Evolutionary conservation across 495 filamentous ascomycete genomes (phyloP).

Genomic region (Talaromyces stipitatus): DNA sequence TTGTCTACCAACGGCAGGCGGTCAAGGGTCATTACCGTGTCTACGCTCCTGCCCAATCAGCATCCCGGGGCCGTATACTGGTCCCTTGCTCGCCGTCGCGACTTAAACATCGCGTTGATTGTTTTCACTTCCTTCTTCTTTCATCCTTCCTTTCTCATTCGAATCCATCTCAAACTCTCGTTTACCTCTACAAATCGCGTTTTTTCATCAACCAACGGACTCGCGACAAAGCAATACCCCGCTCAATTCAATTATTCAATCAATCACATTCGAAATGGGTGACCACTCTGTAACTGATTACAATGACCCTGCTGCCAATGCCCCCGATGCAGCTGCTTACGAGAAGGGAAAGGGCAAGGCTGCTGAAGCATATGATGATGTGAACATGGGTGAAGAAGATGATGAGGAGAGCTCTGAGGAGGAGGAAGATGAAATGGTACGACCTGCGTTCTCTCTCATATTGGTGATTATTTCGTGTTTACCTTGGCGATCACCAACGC

Average conservation of each 20-base stretch:
- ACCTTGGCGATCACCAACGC: constrained; percentile 8
- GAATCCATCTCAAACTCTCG: background rate
- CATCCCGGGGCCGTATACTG: constrained; percentile 11
- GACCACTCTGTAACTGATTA: constrained; percentile 18
- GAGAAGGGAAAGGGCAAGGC: constrained; percentile 58
- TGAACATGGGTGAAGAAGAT: constrained; percentile 62
- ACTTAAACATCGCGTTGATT: constrained; percentile 12
- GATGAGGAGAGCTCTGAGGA: constrained; percentile 55
- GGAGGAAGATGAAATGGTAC: constrained; percentile 56
- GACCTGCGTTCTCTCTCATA: background rate
- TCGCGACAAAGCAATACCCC: background rate
- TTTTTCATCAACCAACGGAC: background rate
- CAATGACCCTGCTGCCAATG: constrained; percentile 26
- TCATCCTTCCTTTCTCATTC: constrained; percentile 5
- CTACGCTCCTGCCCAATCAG: background rate
- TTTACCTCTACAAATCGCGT: constrained; percentile 2
- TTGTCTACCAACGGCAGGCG: too few relatives aligned
- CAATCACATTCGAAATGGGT: constrained; percentile 25
- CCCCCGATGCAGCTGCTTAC: constrained; percentile 28
- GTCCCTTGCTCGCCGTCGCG: constrained; percentile 16
- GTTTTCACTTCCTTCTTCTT: background rate
- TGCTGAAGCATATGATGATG: constrained; percentile 38
- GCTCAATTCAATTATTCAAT: constrained; percentile 8
- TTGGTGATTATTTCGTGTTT: background rate
- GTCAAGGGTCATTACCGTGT: background rate